These are phyloP conservation scores for Ceratocystis alfenasii DNA, from an alignment of 2,329 filamentous ascomycete species.

Conservation along the genomic window DNA sequence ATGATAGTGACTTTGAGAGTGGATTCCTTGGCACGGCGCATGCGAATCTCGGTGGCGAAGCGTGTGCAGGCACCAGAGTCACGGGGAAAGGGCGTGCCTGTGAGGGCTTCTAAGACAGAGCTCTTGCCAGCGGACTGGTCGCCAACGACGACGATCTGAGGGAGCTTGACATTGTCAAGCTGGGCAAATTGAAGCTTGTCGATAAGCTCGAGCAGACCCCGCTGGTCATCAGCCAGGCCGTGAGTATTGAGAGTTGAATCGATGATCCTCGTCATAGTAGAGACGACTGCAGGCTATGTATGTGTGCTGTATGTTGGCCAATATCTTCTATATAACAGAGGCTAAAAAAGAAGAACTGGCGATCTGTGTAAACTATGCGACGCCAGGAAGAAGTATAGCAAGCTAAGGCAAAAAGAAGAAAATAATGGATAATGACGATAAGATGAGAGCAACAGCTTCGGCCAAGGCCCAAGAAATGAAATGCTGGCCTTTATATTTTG, in stretches of 20 bases:
- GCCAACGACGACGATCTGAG: slow-evolving; percentile 52
- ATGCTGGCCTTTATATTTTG: slow-evolving; percentile 9
- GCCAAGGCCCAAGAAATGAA: not conserved
- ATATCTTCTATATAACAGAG: not conserved
- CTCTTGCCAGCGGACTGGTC: slow-evolving; percentile 54
- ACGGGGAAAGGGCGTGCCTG: slow-evolving; percentile 48
- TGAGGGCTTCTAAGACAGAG: slow-evolving; percentile 52
- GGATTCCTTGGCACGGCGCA: slow-evolving; percentile 38
- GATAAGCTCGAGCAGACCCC: slow-evolving; percentile 45
- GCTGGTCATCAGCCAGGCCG: slow-evolving; percentile 43
- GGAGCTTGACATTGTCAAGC: slow-evolving; percentile 42
- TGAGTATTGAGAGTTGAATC: slow-evolving; percentile 39
- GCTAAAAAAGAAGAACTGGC: not conserved
- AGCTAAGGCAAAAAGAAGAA: not conserved
- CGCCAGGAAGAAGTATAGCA: not conserved
- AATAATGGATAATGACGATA: slow-evolving; percentile 2
- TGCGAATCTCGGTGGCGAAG: slow-evolving; percentile 48
- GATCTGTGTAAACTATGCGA: not conserved
- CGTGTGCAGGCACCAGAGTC: slow-evolving; percentile 50
- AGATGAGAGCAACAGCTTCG: not conserved
- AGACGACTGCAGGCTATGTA: not conserved
- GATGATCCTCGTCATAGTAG: slow-evolving; percentile 27
- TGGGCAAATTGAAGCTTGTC: slow-evolving; percentile 43
- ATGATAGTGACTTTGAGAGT: slow-evolving; percentile 43
- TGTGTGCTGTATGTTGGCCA: not conserved